A percentile compares a stretch with the other conserved stretches of the same genome.
Evolutionary conservation across 129 eudicot genomes (phyloP).

Genomic region (Escallonia rubra): DNA sequence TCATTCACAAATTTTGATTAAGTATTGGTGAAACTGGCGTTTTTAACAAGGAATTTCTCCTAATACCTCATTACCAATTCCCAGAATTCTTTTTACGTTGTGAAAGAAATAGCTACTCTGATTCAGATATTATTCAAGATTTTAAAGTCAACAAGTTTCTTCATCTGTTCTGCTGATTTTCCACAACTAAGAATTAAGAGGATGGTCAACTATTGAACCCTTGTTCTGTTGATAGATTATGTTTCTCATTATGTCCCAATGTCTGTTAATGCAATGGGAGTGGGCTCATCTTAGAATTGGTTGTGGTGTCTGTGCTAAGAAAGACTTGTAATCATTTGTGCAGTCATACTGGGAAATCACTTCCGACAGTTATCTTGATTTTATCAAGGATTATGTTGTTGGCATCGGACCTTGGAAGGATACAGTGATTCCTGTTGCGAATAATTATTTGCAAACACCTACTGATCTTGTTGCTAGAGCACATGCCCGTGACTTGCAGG

Average conservation of each 20-base stretch:
- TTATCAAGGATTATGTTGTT: constrained; percentile 77
- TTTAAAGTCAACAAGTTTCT: too few species aligned
- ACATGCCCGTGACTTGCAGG: constrained; percentile 84
- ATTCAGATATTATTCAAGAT: too few species aligned
- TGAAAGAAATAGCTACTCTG: too few species aligned
- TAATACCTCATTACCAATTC: too few species aligned
- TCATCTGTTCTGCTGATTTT: too few species aligned
- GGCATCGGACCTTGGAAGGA: constrained; percentile 98
- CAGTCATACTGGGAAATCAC: constrained; percentile 87
- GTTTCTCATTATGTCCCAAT: background rate
- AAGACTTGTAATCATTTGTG: background rate
- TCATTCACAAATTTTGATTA: too few species aligned
- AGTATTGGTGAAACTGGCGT: too few species aligned
- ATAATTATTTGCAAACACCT: constrained; percentile 60
- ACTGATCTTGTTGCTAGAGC: constrained; percentile 90
- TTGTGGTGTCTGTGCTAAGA: background rate
- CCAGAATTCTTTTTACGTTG: too few species aligned
- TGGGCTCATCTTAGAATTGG: background rate
- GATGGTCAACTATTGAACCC: too few species aligned
- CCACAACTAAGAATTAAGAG: too few species aligned
- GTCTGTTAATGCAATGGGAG: background rate
- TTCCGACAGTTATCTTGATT: constrained; percentile 72
- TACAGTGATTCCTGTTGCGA: constrained; percentile 46
- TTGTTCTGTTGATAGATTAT: too few species aligned
- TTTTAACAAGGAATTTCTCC: too few species aligned